Base-by-base conservation (phyloP, 805 yeast species). In the Ogataea zsoltii region DNA sequence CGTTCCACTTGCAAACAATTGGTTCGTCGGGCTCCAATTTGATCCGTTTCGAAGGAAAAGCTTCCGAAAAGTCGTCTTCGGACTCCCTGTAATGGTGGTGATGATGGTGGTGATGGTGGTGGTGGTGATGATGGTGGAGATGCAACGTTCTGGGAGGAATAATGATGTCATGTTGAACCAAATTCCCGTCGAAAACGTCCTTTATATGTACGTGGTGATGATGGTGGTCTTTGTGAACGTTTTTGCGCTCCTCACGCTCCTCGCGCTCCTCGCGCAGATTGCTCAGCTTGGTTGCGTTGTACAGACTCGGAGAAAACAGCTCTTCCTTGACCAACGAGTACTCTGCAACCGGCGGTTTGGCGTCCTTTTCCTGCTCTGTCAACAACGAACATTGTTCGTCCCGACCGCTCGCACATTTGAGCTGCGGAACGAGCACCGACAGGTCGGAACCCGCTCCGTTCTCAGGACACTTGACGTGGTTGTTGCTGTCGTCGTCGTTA, bases 1-100 rank as follows among this genome's bases (percentile, higher is more conserved):
- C 71, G 39, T 79, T 80, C 95, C 95, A 88, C 59, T 80, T 76
- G 63, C 95, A 87, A 2, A 49, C 13, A 2, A 44, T 54, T 61
- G 49, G 62, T 67, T 48, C 66, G 62, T 48, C 68, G 66, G 33
- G 66, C 62, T 42, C 65, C 60, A 49, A 68, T 69, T 42, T 72
- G 17, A 42, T n/a, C 16, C 31, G 37, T 18, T 45, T 48, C 7
- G 23, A 4, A 10, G 25, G 33, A 14, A 21, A 26, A n/a, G 31
- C 42, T 3, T 31, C 16, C 16, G 25, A 5, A 21, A 9, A 21
- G 25, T 21, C 25, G 25, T n/a, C 16, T 14, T 10, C 13, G 23
- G 19, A 29, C 7, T 33, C 23, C 16, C 11, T 4, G 26, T 36
- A 31, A 9, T 25, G 23, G 17, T 26, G 33, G 25, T 25, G 32